Conservation (phyloP, 345 rosid genomes). For the Moringa oleifera region DNA sequence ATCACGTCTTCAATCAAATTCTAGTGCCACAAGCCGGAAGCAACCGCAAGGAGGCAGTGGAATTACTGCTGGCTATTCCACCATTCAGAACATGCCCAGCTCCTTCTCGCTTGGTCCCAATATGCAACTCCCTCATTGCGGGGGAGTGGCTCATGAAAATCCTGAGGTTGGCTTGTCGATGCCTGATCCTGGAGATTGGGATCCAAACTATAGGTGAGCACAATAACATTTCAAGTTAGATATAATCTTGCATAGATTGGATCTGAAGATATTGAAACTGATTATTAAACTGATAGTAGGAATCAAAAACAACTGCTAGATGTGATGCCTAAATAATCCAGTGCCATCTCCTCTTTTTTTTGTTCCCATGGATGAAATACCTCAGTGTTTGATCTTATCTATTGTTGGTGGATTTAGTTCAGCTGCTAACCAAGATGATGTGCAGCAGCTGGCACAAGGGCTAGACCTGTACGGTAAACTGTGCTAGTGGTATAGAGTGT, state of each 20-base stretch:
- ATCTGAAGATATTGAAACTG: neutral
- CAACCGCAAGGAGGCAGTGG: constrained; percentile 57
- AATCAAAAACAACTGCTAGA: neutral
- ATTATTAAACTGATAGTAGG: neutral
- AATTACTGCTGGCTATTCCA: constrained; percentile 39
- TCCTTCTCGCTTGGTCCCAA: constrained; percentile 33
- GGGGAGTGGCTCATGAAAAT: constrained; percentile 44
- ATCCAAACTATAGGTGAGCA: constrained; percentile 91
- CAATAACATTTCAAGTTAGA: constrained; percentile 3
- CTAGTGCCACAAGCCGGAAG: constrained; percentile 43
- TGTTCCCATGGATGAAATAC: neutral
- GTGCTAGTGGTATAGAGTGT: neutral
- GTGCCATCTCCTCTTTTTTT: neutral
- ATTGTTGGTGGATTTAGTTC: too few relatives aligned
- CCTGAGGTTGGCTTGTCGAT: constrained; percentile 48
- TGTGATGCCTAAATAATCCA: neutral
- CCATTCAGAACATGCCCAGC: constrained; percentile 42
- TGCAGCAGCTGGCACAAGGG: neutral
- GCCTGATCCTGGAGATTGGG: constrained; percentile 99
- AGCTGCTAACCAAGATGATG: neutral
- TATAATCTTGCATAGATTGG: neutral
- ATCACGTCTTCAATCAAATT: constrained; percentile 45
- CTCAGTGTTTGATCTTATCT: neutral
- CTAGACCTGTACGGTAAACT: neutral
- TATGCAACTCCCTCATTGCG: constrained; percentile 34